phyloP scores from a whole-genome alignment of 768 basidiomycete genomes.

The Pleurotus platypus region DNA sequence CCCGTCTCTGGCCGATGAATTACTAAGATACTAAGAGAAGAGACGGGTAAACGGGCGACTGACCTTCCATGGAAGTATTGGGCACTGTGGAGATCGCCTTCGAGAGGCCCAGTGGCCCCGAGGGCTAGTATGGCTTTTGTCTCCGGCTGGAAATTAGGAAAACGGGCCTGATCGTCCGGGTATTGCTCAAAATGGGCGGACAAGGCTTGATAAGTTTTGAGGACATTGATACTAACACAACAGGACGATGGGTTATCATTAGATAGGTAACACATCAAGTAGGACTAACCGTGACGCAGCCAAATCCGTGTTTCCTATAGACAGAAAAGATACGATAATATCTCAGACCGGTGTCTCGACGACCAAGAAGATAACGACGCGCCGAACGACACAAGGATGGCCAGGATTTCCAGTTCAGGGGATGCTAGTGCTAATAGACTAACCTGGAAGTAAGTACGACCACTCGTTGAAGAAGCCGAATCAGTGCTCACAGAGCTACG shows the following conservation, averaged over 20 bases:
- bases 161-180: constrained; percentile 53
- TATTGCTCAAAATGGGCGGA: constrained; percentile 50
- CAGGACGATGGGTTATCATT: not conserved
- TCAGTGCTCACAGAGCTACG: constrained; percentile 60
- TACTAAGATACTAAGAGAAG: not conserved
- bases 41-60: constrained; percentile 11
- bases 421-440: constrained; percentile 78
- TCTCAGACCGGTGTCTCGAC: too few relatives aligned
- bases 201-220: constrained; percentile 73
- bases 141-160: constrained; percentile 53
- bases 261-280: not conserved
- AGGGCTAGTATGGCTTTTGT: constrained; percentile 59
- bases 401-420: constrained; percentile 79
- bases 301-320: constrained; percentile 67
- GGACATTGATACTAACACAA: constrained; percentile 57
- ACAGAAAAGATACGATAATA: not conserved
- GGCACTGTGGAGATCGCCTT: constrained; percentile 71
- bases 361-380: not conserved
- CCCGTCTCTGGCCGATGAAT: constrained; percentile 53
- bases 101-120: constrained; percentile 64
- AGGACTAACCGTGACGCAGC: constrained; percentile 54
- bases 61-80: constrained; percentile 84
- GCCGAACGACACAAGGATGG: constrained; percentile 78
- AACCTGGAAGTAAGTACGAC: not conserved
- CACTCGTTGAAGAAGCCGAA: not conserved